Conservation (phyloP, 306 rosid species). For the Vicia faba region DNA sequence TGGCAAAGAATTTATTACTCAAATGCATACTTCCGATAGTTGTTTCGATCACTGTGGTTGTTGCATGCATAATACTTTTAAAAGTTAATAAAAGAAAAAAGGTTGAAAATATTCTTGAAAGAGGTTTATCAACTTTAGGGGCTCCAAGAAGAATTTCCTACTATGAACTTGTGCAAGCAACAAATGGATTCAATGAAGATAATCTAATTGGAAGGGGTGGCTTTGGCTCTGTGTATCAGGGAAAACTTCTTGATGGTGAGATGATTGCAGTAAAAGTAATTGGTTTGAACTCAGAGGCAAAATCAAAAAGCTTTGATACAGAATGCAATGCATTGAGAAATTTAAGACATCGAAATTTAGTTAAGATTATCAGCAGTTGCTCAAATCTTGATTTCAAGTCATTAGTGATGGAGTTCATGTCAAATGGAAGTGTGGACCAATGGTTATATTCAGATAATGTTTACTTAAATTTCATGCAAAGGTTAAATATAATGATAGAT, state of each 20-base stretch:
- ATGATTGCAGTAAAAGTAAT: constrained; percentile 36
- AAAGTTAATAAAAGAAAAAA: no score
- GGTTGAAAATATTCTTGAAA: not conserved
- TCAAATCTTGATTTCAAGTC: constrained; percentile 37
- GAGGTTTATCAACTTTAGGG: not conserved
- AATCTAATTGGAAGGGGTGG: constrained; percentile 35
- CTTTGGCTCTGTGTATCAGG: constrained; percentile 29
- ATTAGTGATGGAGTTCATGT: constrained; percentile 32
- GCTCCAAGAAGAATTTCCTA: constrained; percentile 27
- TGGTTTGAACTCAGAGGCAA: not conserved
- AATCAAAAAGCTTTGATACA: constrained; percentile 25
- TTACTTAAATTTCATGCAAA: not conserved
- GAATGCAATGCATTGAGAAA: not conserved
- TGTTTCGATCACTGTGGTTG: not conserved
- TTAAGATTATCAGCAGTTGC: not conserved
- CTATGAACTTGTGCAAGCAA: not conserved
- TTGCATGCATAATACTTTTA: not conserved
- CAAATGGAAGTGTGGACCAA: constrained; percentile 29
- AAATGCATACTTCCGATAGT: not conserved
- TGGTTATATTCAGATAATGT: constrained; percentile 35
- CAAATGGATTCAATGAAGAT: not conserved
- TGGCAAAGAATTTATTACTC: not conserved
- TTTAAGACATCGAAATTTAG: not conserved
- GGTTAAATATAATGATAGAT: constrained; percentile 27
- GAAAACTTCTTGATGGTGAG: constrained; percentile 26